Evolutionary conservation across 768 basidiomycete species (phyloP).

Genomic region (Termitomyces eurrhizus): DNA sequence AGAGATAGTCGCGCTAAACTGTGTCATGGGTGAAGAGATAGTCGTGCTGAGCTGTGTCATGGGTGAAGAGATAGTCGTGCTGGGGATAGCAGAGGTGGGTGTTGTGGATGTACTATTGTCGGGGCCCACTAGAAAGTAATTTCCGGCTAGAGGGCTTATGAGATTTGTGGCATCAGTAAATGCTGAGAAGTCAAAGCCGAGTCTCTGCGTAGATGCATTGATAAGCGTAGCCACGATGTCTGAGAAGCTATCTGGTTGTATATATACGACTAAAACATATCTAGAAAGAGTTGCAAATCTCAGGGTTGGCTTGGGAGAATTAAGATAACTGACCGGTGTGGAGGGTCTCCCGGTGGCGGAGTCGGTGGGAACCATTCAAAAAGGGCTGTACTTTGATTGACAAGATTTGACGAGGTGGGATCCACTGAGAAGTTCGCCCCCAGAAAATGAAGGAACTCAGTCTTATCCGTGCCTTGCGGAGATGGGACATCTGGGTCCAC

Average conservation of each 20-base stretch:
- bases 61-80: not conserved
- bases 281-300: slow-evolving; percentile 15
- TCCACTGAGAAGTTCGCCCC: slow-evolving; percentile 33
- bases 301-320: slow-evolving; percentile 8
- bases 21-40: not conserved
- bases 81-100: slow-evolving; percentile 4
- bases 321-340: slow-evolving; percentile 33
- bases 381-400: slow-evolving; percentile 35
- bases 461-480: slow-evolving; percentile 30
- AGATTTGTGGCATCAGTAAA: slow-evolving; percentile 32
- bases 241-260: slow-evolving; percentile 29
- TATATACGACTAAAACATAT: slow-evolving; percentile 33
- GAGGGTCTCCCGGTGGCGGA: slow-evolving; percentile 37
- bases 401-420: slow-evolving; percentile 22
- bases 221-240: slow-evolving; percentile 25
- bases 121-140: slow-evolving; percentile 39
- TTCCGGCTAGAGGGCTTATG: slow-evolving; percentile 36
- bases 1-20: not conserved
- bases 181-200: slow-evolving; percentile 34
- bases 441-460: slow-evolving; percentile 39
- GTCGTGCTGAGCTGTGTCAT: not conserved
- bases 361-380: slow-evolving; percentile 35
- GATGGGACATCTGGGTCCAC: slow-evolving; percentile 43
- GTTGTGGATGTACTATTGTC: slow-evolving; percentile 14
- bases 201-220: slow-evolving; percentile 30